Evolutionary conservation across 2,329 filamentous ascomycete species (phyloP), one percentile per base, ranked within the genome.

Genomic region (Sporothrix mexicana): DNA sequence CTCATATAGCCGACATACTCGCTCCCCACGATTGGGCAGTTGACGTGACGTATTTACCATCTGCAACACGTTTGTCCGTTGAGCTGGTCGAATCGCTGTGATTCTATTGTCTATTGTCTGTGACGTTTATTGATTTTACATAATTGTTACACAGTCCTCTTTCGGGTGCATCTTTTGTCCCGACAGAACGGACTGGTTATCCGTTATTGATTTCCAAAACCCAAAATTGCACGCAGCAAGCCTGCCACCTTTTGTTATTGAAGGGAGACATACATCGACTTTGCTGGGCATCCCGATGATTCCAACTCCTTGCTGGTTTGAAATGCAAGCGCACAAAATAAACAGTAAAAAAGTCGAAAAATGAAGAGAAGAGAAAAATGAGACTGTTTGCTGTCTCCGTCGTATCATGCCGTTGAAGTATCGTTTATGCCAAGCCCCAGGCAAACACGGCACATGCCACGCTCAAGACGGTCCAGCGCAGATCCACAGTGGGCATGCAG

Each of bases 401-500:
- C 30, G 7, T 36, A 36, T 36, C 30, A 36, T 36, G 30, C 30
- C 30, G 3, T 36, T 7, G 30, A 36, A 36, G 30, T 36, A 6
- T 36, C 30, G 7, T 7, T 69, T 59, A 75, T 25, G 71, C 68
- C 75, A 76, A 68, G 15, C 73, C 74, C 51, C 73, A 73, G 1
- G 71, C 69, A 49, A 70, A 49, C 51, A 73, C 36, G 6, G 64
- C 74, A 17, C 57, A 72, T n/a, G 69, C 45, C 30, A 67, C 6
- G 62, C 70, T 64, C 23, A 76, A 41, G 2, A 47, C 62, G 2
- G 72, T 30, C 73, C 70, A 74, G 20, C 70, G 70, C n/a, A 72
- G 12, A 57, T 74, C 72, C 8, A 71, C 45, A 12, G 51, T 64
- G n/a, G 72, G 43, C 69, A 64, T 71, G 36, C 57, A 73, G 7